Conservation (phyloP, 805 yeast genomes). For the Wickerhamiella sergipiensis region DNA sequence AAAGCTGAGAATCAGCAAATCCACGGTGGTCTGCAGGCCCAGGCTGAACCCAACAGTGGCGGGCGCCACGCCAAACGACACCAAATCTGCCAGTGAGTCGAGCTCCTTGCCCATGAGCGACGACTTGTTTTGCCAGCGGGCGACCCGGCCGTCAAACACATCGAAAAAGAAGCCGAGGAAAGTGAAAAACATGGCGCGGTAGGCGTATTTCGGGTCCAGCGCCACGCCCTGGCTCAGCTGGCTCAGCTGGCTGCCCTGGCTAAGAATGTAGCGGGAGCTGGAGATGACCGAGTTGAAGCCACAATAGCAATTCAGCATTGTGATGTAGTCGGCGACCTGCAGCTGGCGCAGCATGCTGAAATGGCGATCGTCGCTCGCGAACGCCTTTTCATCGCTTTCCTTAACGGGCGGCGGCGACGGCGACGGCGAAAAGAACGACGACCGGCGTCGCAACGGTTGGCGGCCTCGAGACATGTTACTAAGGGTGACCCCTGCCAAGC, state of each 20-base stretch:
- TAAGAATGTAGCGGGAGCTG: conserved; percentile 65
- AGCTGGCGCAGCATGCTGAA: conserved; percentile 60
- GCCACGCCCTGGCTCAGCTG: background rate
- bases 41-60: conserved; percentile 83
- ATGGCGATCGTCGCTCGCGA: conserved; percentile 73
- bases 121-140: conserved; percentile 82
- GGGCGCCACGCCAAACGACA: conserved; percentile 92
- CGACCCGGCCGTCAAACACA: conserved; percentile 94
- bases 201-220: conserved; percentile 38
- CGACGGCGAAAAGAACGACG: conserved; percentile 25
- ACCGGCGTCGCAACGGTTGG: conserved; percentile 17
- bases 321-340: conserved; percentile 93
- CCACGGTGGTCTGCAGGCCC: conserved; percentile 77
- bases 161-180: conserved; percentile 85
- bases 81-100: conserved; percentile 89
- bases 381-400: conserved; percentile 47
- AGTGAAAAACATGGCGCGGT: conserved; percentile 80
- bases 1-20: conserved; percentile 58
- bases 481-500: background rate
- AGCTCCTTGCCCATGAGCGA: conserved; percentile 94
- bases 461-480: background rate
- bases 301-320: conserved; percentile 83
- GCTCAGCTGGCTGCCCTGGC: conserved; percentile 33
- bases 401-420: conserved; percentile 27
- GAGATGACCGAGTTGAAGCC: conserved; percentile 86